Evolutionary conservation across 345 rosid genomes (phyloP).

Genomic region (Brassica rapa): DNA sequence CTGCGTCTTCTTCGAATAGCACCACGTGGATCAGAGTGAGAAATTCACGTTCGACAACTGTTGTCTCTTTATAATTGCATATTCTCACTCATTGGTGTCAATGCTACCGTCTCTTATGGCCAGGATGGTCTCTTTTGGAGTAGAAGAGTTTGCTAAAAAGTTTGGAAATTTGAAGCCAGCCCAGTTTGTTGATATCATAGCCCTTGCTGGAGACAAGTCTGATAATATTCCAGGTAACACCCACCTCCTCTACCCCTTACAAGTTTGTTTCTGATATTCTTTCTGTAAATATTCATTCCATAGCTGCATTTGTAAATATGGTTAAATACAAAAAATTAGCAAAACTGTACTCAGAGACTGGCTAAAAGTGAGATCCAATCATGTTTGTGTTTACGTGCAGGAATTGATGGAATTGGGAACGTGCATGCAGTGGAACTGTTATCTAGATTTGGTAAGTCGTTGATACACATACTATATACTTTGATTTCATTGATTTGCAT

Average conservation of each 20-base stretch:
- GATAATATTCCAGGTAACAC: conserved; percentile 89
- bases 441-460: conserved; percentile 66
- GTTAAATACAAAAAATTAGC: conserved; percentile 4
- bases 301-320: background rate
- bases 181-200: conserved; percentile 82
- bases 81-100: background rate
- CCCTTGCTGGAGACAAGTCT: conserved; percentile 81
- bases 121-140: conserved; percentile 94
- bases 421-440: conserved; percentile 77
- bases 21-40: conserved; percentile 85
- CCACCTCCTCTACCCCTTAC: background rate
- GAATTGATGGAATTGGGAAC: conserved; percentile 83
- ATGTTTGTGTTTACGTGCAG: conserved; percentile 46
- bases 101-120: conserved; percentile 37
- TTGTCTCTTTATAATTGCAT: background rate
- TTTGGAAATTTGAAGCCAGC: conserved; percentile 72
- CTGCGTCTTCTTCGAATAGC: conserved; percentile 90
- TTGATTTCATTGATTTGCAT: conserved; percentile 1
- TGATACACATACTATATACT: conserved; percentile 3
- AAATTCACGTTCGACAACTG: background rate
- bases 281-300: background rate
- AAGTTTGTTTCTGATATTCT: background rate
- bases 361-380: conserved; percentile 24
- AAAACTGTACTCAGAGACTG: background rate
- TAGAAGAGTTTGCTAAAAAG: conserved; percentile 85